A percentile compares a stretch with the other conserved stretches of the same genome.
Evolutionary conservation across 1,139 yeast species (phyloP).

Genomic region (Yamadazyma sp.): DNA sequence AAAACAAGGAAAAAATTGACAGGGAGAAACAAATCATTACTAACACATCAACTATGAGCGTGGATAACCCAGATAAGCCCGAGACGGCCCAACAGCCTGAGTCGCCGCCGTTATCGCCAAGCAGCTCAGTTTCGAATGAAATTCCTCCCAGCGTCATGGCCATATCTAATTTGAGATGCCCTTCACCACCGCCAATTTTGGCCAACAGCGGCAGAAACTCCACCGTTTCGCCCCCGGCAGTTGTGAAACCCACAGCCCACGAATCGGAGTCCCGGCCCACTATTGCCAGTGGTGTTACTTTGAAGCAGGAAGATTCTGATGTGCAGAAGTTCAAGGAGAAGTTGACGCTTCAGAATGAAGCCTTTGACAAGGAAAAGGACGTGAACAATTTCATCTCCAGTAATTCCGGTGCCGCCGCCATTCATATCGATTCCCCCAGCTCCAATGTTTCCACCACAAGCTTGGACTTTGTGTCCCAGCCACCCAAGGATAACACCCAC

Average conservation of each 20-base stretch:
- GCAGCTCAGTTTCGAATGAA: slow-evolving; percentile 15
- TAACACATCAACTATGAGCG: slow-evolving; percentile 1
- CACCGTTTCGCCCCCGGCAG: slow-evolving; percentile 16
- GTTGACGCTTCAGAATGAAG: slow-evolving; percentile 9
- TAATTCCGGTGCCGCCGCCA: not conserved
- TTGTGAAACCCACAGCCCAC: slow-evolving; percentile 1
- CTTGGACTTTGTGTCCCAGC: slow-evolving; percentile 29
- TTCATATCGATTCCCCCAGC: slow-evolving; percentile 12
- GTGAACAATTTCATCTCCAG: slow-evolving; percentile 10
- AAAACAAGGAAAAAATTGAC: not conserved
- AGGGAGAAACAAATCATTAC: not conserved
- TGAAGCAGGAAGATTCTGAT: slow-evolving; percentile 26
- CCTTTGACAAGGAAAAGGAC: slow-evolving; percentile 12
- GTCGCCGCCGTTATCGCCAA: slow-evolving; percentile 9
- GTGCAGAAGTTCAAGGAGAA: slow-evolving; percentile 10
- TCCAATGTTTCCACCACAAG: slow-evolving; percentile 22
- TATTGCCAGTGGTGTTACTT: slow-evolving; percentile 52
- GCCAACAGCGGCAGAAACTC: slow-evolving; percentile 29
- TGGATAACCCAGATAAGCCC: not conserved
- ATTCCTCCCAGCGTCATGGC: slow-evolving; percentile 50
- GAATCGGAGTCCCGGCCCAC: slow-evolving; percentile 27
- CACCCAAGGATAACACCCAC: slow-evolving; percentile 38
- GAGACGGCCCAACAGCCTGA: not conserved
- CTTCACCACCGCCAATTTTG: slow-evolving; percentile 69
- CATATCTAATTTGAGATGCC: slow-evolving; percentile 57